Evolutionary conservation across 176 grass and related monocot genomes (phyloP).

Genomic region (Panicum miliaceum): DNA sequence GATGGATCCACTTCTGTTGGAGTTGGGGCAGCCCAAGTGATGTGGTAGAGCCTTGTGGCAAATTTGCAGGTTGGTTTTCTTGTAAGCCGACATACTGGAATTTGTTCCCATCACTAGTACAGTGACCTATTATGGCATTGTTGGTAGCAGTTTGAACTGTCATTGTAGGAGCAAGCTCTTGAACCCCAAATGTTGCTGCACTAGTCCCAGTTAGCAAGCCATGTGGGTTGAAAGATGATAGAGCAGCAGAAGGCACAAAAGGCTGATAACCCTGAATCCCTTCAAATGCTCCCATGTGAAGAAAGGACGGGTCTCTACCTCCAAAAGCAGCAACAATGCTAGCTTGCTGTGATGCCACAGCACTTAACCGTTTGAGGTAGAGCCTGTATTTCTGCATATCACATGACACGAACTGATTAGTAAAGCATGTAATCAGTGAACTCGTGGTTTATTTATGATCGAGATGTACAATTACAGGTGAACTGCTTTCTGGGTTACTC

Average conservation of each 20-base stretch:
- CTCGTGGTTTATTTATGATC: background rate
- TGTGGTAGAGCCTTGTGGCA: constrained; percentile 48
- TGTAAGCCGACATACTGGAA: constrained; percentile 57
- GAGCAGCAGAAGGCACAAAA: constrained; percentile 54
- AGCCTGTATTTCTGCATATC: constrained; percentile 94
- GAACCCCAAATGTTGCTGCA: constrained; percentile 49
- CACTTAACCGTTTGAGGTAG: constrained; percentile 88
- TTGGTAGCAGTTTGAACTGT: constrained; percentile 46
- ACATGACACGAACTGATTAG: constrained; percentile 37
- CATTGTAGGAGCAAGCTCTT: constrained; percentile 58
- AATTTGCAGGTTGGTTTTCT: constrained; percentile 49
- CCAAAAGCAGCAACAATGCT: constrained; percentile 85
- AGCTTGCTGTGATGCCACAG: constrained; percentile 77
- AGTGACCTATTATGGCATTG: constrained; percentile 41
- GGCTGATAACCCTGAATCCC: constrained; percentile 64
- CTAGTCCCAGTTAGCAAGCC: constrained; percentile 52
- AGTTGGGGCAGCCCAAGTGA: constrained; percentile 54
- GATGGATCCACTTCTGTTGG: constrained; percentile 63
- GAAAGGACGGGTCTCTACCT: constrained; percentile 69
- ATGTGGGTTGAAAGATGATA: constrained; percentile 70
- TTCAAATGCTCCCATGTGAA: constrained; percentile 84
- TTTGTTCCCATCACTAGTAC: constrained; percentile 51
- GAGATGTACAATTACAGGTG: constrained; percentile 1
- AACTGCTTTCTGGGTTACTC: background rate
- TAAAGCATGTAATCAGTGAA: background rate